phyloP scores from a whole-genome alignment of 2,329 filamentous ascomycete species.

The Fusarium cicatricum region DNA sequence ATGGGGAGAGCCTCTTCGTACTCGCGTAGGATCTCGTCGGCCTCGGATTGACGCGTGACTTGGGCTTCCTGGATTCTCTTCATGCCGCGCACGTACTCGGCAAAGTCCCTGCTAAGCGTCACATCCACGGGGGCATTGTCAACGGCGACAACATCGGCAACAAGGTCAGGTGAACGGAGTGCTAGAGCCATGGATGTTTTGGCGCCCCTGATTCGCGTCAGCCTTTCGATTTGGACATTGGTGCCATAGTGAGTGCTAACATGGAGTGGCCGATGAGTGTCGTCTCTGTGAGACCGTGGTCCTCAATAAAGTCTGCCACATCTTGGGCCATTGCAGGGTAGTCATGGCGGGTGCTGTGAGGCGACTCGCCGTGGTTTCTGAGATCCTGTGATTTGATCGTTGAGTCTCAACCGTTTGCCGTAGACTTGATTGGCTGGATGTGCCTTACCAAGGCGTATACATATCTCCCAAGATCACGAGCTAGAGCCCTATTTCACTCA shows the following conservation, averaged over 20 bases:
- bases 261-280: constrained; percentile 95
- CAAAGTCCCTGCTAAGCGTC: constrained; percentile 76
- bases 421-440: constrained; percentile 5
- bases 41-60: constrained; percentile 76
- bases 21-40: constrained; percentile 77
- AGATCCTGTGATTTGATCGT: constrained; percentile 68
- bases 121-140: constrained; percentile 93
- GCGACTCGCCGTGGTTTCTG: constrained; percentile 91
- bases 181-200: constrained; percentile 92
- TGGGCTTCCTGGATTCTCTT: constrained; percentile 75
- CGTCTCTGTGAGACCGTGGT: constrained; percentile 73
- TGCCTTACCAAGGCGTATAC: constrained; percentile 80
- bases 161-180: constrained; percentile 70
- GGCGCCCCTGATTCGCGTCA: constrained; percentile 69
- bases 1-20: constrained; percentile 79
- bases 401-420: constrained; percentile 17
- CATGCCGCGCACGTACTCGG: constrained; percentile 85
- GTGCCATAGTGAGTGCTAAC: constrained; percentile 55
- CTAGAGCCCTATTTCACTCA: constrained; percentile 68
- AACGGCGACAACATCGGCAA: constrained; percentile 80
- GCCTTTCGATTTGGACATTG: not conserved
- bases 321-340: constrained; percentile 86
- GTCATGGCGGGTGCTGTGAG: constrained; percentile 78
- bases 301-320: constrained; percentile 77
- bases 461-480: constrained; percentile 79